Evolutionary conservation across 768 basidiomycete species (phyloP).

Genomic region (Pisolithus tinctorius): DNA sequence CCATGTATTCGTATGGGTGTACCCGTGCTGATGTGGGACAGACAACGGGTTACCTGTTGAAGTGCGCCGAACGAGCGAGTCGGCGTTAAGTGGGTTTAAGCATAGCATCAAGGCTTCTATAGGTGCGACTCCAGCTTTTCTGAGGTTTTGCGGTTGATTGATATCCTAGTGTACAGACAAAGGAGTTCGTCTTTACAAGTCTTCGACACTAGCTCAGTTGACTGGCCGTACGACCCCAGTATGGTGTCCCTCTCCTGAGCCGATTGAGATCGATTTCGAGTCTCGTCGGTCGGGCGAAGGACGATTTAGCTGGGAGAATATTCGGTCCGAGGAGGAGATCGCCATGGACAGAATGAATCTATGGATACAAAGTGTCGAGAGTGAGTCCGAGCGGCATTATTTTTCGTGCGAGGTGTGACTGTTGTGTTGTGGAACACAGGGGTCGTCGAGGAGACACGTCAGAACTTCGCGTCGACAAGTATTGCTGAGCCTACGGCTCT

Average conservation of each 20-base stretch:
- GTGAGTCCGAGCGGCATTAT: constrained; percentile 37
- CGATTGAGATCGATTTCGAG: constrained; percentile 22
- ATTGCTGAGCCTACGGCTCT: constrained; percentile 51
- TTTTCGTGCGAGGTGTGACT: background rate
- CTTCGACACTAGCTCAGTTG: constrained; percentile 44
- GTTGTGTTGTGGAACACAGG: constrained; percentile 35
- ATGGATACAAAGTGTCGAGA: constrained; percentile 81
- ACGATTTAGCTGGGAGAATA: constrained; percentile 29
- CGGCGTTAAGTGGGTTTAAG: constrained; percentile 45
- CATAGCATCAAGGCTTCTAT: constrained; percentile 72
- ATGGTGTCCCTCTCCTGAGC: constrained; percentile 25
- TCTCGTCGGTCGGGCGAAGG: constrained; percentile 26
- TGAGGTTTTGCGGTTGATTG: background rate
- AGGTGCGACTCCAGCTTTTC: constrained; percentile 37
- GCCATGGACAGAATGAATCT: constrained; percentile 62
- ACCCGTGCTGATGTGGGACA: background rate
- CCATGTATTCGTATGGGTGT: background rate
- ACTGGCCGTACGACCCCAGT: constrained; percentile 25
- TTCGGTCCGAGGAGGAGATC: constrained; percentile 24
- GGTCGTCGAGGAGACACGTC: constrained; percentile 75
- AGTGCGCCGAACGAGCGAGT: constrained; percentile 24
- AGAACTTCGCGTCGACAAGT: constrained; percentile 57
- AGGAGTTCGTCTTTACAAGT: constrained; percentile 61
- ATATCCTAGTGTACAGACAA: constrained; percentile 40
- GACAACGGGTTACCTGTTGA: constrained; percentile 23